Evolutionary conservation across 495 filamentous ascomycete species (phyloP), one percentile per base, ranked within the genome.

Genomic region (Oidiodendron maius): DNA sequence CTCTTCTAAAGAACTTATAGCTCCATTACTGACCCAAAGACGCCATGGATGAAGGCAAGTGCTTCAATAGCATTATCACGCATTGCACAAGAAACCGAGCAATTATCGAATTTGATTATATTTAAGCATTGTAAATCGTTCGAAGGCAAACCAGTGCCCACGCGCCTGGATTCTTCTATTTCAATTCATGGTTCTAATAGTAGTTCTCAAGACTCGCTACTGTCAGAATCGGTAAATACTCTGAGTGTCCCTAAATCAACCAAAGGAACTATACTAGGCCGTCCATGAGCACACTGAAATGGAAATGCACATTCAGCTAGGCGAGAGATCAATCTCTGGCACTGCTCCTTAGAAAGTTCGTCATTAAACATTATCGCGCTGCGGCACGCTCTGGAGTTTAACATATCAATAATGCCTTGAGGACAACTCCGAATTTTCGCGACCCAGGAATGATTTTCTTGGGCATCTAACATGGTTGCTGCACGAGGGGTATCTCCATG

Each of bases 301-400:
- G 94, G 93, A 58, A 97, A 93, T 1, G 71, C 80, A 52, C 87
- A 94, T 2, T 57, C 57, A 8, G 81, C 74, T 25, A 98, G 68
- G 34, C 71, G 72, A 11, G 53, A 34, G 9, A 96, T 66, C 15
- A 98, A 62, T 12, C 59, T 62, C 38, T 70, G 57, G 60, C 90
- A 96, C 58, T 96, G 79, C 6, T 75, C 72, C 1, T 69, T 46
- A 1, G 69, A 74, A 37, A 97, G 61, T 9, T 63, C 64, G 57
- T 98, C 93, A 55, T 96, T 96, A 68, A 98, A 98, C 93, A 98
- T 98, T 64, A 97, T 86, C 5, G 93, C 89, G 34, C 79, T 90
- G 28, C 93, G 73, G 64, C 93, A 98, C 8, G 93, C 86, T 32
- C 90, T 79, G 4, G 89, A 95, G 56, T 95, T 91, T 20, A 97